phyloP scores from a whole-genome alignment of 1,284 basidiomycete species.

The Ceratobasidium sp. region DNA sequence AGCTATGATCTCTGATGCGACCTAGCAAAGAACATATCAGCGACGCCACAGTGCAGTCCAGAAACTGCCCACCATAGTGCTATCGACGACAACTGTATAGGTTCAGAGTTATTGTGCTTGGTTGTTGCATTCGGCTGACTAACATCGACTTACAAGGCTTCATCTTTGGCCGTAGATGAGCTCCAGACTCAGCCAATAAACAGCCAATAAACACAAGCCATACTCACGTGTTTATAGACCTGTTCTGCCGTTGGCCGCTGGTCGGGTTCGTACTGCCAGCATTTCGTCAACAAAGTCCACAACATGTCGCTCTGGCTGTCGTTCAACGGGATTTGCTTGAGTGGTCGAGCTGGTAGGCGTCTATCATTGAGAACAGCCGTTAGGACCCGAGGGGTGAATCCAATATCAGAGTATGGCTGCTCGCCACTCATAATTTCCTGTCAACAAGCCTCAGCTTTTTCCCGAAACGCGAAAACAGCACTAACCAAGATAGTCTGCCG shows the following conservation, averaged over 20 bases:
- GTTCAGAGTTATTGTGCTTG: too few species aligned
- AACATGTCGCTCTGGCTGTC: not conserved
- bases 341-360: not conserved
- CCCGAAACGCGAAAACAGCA: too few species aligned
- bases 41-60: not conserved
- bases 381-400: too few species aligned
- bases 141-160: not conserved
- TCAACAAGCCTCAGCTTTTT: not conserved
- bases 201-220: too few species aligned
- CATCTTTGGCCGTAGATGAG: not conserved
- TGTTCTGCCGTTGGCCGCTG: not conserved
- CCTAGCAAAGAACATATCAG: not conserved
- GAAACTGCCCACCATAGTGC: not conserved
- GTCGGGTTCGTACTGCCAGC: not conserved
- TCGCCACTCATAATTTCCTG: not conserved
- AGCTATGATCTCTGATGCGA: not conserved
- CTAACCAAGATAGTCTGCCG: not conserved
- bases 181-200: too few species aligned
- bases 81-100: too few species aligned
- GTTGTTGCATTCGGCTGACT: too few species aligned
- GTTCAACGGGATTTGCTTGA: not conserved
- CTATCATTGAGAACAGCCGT: too few species aligned
- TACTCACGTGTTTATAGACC: not conserved
- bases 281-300: not conserved
- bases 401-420: not conserved